phyloP scores from a whole-genome alignment of 257 asterid species.

The Prunella vulgaris region DNA sequence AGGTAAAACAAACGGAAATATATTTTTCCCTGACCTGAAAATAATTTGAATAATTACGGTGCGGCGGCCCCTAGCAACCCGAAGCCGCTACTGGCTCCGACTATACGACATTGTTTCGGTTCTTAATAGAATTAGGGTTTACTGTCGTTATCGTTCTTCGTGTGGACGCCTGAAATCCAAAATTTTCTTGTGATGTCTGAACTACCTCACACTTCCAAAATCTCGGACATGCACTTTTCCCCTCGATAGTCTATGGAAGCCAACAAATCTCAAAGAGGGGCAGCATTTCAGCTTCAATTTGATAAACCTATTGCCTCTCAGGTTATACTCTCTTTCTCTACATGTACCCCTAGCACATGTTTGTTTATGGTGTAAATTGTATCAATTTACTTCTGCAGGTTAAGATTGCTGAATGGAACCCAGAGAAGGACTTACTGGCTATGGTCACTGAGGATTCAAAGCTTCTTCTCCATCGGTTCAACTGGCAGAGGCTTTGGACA shows the following conservation, averaged over 20 bases:
- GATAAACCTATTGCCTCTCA: slow-evolving; percentile 85
- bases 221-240: neutral
- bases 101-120: too few relatives aligned
- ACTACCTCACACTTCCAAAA: slow-evolving; percentile 2
- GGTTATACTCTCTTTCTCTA: slow-evolving; percentile 29
- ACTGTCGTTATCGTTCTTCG: too few relatives aligned
- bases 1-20: too few relatives aligned
- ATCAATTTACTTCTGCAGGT: slow-evolving; percentile 39
- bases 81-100: too few relatives aligned
- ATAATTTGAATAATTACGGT: too few relatives aligned
- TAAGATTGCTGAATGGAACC: slow-evolving; percentile 96
- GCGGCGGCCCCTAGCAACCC: too few relatives aligned
- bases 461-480: slow-evolving; percentile 93
- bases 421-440: slow-evolving; percentile 90
- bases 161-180: too few relatives aligned
- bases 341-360: neutral
- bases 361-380: slow-evolving; percentile 4
- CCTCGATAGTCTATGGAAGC: slow-evolving; percentile 43
- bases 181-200: slow-evolving; percentile 15
- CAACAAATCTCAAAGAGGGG: slow-evolving; percentile 39
- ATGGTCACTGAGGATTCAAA: slow-evolving; percentile 90
- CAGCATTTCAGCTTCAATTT: slow-evolving; percentile 92
- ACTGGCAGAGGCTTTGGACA: slow-evolving; percentile 99
- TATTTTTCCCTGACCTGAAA: too few relatives aligned
- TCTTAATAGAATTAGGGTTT: too few relatives aligned